Evolutionary conservation across 768 basidiomycete genomes (phyloP).

Genomic region (Tricholoma furcatifolium): DNA sequence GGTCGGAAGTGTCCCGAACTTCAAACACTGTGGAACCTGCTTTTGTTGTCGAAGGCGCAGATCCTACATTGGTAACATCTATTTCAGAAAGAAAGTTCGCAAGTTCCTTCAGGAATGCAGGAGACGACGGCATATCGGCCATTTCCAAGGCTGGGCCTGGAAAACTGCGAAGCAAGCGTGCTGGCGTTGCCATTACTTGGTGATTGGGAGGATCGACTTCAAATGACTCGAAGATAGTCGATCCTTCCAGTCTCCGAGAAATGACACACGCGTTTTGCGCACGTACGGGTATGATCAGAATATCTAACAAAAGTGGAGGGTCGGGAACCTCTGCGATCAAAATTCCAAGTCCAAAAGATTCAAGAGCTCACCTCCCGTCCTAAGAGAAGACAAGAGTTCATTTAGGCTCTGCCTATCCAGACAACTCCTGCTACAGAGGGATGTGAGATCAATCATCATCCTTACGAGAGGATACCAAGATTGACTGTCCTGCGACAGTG

Average conservation of each 20-base stretch:
- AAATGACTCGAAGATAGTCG: constrained; percentile 43
- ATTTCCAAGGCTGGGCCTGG: constrained; percentile 44
- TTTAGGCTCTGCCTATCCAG: constrained; percentile 9
- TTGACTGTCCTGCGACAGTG: constrained; percentile 7
- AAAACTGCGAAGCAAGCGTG: constrained; percentile 45
- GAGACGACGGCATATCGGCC: constrained; percentile 23
- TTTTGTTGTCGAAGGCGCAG: constrained; percentile 34
- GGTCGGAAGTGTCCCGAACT: constrained; percentile 37
- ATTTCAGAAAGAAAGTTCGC: constrained; percentile 38
- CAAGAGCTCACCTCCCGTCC: constrained; percentile 16
- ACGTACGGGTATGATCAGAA: constrained; percentile 34
- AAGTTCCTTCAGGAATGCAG: constrained; percentile 32
- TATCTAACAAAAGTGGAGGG: constrained; percentile 24
- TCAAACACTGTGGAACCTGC: constrained; percentile 34
- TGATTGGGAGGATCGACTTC: constrained; percentile 38
- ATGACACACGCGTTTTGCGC: constrained; percentile 50
- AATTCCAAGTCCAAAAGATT: neutral
- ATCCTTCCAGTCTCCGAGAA: constrained; percentile 26
- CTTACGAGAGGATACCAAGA: constrained; percentile 29
- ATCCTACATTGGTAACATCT: constrained; percentile 31
- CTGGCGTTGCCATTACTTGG: constrained; percentile 34
- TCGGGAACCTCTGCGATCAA: neutral
- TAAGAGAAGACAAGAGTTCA: constrained; percentile 20
- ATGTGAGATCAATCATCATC: constrained; percentile 27
- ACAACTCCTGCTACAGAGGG: constrained; percentile 2